Evolutionary conservation across 148 eudicot genomes (phyloP).

Genomic region (Nyssa sinensis): DNA sequence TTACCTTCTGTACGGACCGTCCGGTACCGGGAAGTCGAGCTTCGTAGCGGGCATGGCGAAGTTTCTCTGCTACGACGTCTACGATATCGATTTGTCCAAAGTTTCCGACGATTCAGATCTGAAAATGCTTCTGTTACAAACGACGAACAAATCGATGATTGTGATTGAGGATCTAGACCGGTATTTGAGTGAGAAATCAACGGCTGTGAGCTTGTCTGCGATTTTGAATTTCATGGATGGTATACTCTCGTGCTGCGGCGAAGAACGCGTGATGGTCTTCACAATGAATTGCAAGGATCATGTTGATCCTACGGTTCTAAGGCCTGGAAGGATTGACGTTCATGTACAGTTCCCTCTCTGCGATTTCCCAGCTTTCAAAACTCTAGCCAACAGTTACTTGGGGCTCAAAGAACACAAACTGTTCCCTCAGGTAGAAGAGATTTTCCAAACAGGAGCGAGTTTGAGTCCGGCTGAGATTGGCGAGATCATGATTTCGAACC

Average conservation of each 20-base stretch:
- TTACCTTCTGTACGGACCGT: constrained; percentile 54
- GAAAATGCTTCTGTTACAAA: constrained; percentile 50
- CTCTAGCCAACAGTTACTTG: constrained; percentile 52
- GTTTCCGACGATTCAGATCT: constrained; percentile 48
- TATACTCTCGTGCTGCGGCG: constrained; percentile 60
- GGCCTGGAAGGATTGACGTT: constrained; percentile 69
- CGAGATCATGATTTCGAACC: constrained; percentile 67
- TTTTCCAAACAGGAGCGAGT: constrained; percentile 47
- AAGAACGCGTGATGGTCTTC: constrained; percentile 71
- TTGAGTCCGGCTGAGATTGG: constrained; percentile 59
- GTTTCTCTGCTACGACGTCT: constrained; percentile 51
- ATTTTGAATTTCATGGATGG: constrained; percentile 75
- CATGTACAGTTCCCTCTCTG: constrained; percentile 63
- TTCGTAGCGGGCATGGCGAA: constrained; percentile 67
- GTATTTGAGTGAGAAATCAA: constrained; percentile 37
- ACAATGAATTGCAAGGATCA: constrained; percentile 58
- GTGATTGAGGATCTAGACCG: constrained; percentile 65
- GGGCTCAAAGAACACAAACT: constrained; percentile 68
- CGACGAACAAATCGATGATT: constrained; percentile 49
- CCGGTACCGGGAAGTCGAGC: constrained; percentile 74
- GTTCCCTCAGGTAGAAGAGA: constrained; percentile 61
- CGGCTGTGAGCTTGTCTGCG: constrained; percentile 48
- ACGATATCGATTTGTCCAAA: constrained; percentile 50
- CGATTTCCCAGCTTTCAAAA: constrained; percentile 57
- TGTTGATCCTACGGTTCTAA: constrained; percentile 46